phyloP scores from a whole-genome alignment of 2,329 filamentous ascomycete genomes.

The Apiospora marii region DNA sequence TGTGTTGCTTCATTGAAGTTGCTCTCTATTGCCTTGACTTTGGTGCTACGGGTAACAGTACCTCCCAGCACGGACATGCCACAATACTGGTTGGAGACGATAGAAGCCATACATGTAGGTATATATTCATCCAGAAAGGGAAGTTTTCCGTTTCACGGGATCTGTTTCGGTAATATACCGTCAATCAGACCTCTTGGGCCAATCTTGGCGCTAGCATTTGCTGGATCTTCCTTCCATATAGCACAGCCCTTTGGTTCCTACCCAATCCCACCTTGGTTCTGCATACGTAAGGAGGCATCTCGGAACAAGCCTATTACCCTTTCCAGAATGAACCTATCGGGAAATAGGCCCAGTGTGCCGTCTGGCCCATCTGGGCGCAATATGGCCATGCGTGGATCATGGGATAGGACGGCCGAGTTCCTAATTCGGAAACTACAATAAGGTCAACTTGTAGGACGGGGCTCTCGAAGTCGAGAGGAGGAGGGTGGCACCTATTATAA shows the following conservation, averaged over 20 bases:
- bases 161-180: constrained; percentile 2
- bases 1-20: background rate
- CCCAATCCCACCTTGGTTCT: background rate
- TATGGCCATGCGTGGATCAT: constrained; percentile 4
- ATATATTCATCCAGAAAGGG: constrained; percentile 1
- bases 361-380: constrained; percentile 6
- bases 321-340: constrained; percentile 4
- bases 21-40: background rate
- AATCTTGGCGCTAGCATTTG: background rate
- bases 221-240: constrained; percentile 5
- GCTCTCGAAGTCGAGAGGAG: background rate
- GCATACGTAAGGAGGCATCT: constrained; percentile 8
- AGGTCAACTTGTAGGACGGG: background rate
- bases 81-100: background rate
- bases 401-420: constrained; percentile 19
- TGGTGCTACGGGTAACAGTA: background rate
- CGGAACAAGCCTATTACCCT: constrained; percentile 7
- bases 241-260: background rate
- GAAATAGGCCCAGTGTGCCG: constrained; percentile 20
- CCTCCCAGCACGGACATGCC: background rate
- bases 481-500: background rate
- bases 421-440: constrained; percentile 9
- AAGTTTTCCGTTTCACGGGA: background rate
- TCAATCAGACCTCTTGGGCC: constrained; percentile 1
- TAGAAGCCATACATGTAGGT: background rate